Percentiles rank a stretch among this genome's conserved stretches.
These are phyloP conservation scores for Castanopsis chinensis DNA, from an alignment of 306 rosid genomes.

Conservation along the genomic window DNA sequence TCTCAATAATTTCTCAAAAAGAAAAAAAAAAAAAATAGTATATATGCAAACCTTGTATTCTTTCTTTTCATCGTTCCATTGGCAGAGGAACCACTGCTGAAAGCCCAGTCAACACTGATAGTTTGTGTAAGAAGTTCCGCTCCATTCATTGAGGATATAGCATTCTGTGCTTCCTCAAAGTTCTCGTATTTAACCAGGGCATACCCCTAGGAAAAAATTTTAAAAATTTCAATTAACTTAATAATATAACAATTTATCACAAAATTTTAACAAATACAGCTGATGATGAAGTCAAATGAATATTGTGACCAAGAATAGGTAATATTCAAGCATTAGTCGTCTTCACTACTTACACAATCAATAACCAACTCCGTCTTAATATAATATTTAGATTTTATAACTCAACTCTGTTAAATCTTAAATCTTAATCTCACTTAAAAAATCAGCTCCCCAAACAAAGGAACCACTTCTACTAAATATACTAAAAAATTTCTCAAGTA, in stretches of 20 bases:
- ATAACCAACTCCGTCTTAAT: not conserved
- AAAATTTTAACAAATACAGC: not conserved
- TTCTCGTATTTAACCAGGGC: slow-evolving; percentile 52
- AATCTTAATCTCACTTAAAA: not conserved
- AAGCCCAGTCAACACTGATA: slow-evolving; percentile 90
- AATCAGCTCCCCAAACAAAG: not conserved
- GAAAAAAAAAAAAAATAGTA: not conserved
- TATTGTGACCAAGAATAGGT: not conserved
- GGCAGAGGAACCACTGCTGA: slow-evolving; percentile 84
- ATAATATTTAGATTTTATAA: not conserved
- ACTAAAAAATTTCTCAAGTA: not conserved
- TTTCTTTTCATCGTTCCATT: slow-evolving; percentile 69
- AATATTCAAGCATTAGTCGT: not conserved
- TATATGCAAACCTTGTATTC: slow-evolving; percentile 59
- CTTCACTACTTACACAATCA: not conserved
- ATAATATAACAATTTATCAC: not conserved
- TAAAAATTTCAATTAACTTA: not conserved
- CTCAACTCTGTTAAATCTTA: not conserved
- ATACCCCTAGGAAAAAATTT: slow-evolving; percentile 37
- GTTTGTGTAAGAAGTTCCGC: slow-evolving; percentile 73
- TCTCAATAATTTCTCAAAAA: not conserved
- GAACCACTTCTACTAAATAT: not conserved
- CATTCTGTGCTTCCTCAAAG: slow-evolving; percentile 72
- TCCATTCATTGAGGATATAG: slow-evolving; percentile 83
- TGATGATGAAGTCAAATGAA: not conserved